phyloP scores from a whole-genome alignment of 306 rosid species.

The Casuarina glauca region DNA sequence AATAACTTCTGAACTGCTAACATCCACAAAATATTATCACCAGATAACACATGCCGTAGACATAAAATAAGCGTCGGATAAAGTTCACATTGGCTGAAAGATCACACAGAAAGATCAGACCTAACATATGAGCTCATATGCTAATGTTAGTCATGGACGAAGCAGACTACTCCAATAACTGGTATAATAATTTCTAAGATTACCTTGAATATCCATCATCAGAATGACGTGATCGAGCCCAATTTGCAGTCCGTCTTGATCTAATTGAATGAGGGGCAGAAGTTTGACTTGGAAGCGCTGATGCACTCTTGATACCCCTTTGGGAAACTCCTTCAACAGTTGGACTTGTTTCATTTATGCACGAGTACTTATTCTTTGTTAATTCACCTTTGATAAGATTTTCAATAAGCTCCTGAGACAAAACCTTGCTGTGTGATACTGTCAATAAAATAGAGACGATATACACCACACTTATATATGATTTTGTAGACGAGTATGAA shows the following conservation, averaged over 20 bases:
- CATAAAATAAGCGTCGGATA: too few species aligned
- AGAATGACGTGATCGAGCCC: conserved; percentile 64
- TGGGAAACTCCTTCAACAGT: conserved; percentile 22
- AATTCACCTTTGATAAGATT: conserved; percentile 65
- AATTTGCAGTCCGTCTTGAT: conserved; percentile 90
- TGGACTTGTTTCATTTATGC: conserved; percentile 52
- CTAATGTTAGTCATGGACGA: background rate
- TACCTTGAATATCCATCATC: conserved; percentile 93
- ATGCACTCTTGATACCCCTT: conserved; percentile 29
- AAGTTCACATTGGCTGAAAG: background rate
- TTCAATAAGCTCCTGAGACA: conserved; percentile 75
- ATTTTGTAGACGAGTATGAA: background rate
- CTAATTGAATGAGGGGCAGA: conserved; percentile 64
- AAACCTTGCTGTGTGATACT: background rate
- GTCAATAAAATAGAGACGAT: background rate
- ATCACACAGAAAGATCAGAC: background rate
- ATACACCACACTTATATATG: background rate
- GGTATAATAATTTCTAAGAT: background rate
- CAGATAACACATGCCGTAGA: background rate
- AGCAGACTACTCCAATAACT: background rate
- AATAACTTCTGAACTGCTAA: background rate
- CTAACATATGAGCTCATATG: background rate
- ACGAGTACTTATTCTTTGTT: conserved; percentile 73
- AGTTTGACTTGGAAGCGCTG: conserved; percentile 37
- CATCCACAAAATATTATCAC: conserved; percentile 1